phyloP scores from a whole-genome alignment of 805 yeast species.

The Sugiyamaella boreocaroliniensis region DNA sequence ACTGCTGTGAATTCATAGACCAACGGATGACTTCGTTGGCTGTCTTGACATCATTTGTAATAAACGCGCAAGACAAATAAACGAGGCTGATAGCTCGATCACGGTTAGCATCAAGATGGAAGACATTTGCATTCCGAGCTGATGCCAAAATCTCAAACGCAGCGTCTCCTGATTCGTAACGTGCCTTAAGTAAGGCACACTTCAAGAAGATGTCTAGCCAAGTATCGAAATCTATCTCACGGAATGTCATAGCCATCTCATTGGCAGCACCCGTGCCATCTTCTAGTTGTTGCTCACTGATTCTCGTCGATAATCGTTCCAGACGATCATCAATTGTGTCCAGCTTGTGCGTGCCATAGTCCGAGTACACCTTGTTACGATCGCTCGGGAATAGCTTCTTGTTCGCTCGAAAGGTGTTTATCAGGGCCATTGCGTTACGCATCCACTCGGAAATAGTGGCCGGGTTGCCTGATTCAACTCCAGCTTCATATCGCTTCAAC shows the following conservation, averaged over 20 bases:
- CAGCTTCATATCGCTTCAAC: slow-evolving; percentile 45
- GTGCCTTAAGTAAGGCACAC: slow-evolving; percentile 61
- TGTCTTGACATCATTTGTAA: slow-evolving; percentile 45
- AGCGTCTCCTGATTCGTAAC: slow-evolving; percentile 50
- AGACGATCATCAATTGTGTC: slow-evolving; percentile 57
- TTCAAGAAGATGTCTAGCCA: slow-evolving; percentile 87
- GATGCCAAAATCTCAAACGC: slow-evolving; percentile 66
- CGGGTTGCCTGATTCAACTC: slow-evolving; percentile 43
- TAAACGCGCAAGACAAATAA: slow-evolving; percentile 52
- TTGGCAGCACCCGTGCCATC: slow-evolving; percentile 27
- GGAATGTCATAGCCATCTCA: slow-evolving; percentile 40
- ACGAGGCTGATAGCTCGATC: slow-evolving; percentile 58
- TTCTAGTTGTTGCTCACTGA: slow-evolving; percentile 28
- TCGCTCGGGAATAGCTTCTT: slow-evolving; percentile 74
- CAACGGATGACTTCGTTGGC: slow-evolving; percentile 55
- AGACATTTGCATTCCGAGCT: slow-evolving; percentile 73
- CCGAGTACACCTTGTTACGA: slow-evolving; percentile 61
- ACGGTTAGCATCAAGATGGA: slow-evolving; percentile 55
- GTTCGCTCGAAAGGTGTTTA: slow-evolving; percentile 75
- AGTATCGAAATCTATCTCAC: slow-evolving; percentile 67
- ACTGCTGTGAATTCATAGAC: slow-evolving; percentile 63
- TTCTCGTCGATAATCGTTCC: slow-evolving; percentile 16
- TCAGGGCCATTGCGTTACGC: slow-evolving; percentile 71
- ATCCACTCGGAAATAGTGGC: slow-evolving; percentile 77
- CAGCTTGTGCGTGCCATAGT: slow-evolving; percentile 37